A percentile compares a stretch with the other conserved stretches of the same genome.
Conservation (phyloP, 2,329 filamentous ascomycete species). For the Diaporthe citrichinensis region DNA sequence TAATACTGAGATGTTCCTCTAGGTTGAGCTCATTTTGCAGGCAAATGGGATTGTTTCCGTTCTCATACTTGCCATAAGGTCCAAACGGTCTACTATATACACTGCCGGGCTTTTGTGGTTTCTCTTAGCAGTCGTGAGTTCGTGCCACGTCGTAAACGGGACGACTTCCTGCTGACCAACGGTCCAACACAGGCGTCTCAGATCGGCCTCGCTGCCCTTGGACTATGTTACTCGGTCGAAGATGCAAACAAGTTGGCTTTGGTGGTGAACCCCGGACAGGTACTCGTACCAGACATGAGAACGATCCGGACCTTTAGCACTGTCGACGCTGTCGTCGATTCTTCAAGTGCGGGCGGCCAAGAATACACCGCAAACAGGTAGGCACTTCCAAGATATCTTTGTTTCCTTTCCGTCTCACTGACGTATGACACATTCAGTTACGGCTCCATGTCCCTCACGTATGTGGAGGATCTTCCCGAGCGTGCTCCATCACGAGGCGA, state of each 20-base stretch:
- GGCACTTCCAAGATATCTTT: rapidly evolving
- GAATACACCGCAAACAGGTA: conserved; percentile 29
- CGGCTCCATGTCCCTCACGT: conserved; percentile 8
- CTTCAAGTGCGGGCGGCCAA: conserved; percentile 1
- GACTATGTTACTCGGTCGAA: conserved; percentile 4
- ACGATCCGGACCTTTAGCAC: neutral
- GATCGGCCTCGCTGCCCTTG: conserved; percentile 12
- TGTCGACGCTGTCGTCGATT: neutral
- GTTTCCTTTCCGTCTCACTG: neutral
- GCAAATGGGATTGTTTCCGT: conserved; percentile 45
- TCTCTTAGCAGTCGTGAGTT: conserved; percentile 13
- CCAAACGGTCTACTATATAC: conserved; percentile 16
- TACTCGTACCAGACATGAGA: conserved; percentile 6
- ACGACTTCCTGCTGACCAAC: neutral
- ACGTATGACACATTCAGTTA: neutral
- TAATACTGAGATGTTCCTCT: neutral
- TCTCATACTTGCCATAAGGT: conserved; percentile 39
- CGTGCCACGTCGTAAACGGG: neutral
- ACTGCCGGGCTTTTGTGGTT: conserved; percentile 8
- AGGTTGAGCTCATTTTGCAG: conserved; percentile 45
- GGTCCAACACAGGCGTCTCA: neutral
- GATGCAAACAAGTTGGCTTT: conserved; percentile 6
- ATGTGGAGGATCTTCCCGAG: neutral
- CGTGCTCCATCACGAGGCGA: neutral
- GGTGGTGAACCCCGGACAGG: neutral